Conservation (phyloP, 2,329 filamentous ascomycete genomes). For the Pseudogymnoascus sp. region DNA sequence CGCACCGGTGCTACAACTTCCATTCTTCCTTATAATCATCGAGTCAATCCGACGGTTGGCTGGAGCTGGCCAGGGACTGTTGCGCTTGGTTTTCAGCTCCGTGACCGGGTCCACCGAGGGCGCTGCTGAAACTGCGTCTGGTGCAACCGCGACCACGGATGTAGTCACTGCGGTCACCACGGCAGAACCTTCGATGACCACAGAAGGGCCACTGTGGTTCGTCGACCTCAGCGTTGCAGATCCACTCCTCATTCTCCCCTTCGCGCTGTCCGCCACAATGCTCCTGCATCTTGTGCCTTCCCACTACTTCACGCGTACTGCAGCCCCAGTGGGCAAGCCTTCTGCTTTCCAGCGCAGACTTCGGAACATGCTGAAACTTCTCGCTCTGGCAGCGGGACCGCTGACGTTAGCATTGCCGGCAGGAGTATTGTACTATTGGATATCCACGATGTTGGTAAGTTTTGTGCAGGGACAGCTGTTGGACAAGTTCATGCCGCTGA, state of each 20-base stretch:
- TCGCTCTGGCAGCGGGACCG: slow-evolving; percentile 36
- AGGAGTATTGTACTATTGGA: slow-evolving; percentile 44
- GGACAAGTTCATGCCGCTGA: slow-evolving; percentile 33
- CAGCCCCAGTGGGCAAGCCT: slow-evolving; percentile 6
- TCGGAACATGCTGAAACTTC: slow-evolving; percentile 29
- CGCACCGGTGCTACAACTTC: slow-evolving; percentile 33
- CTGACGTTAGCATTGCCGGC: slow-evolving; percentile 34
- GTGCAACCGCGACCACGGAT: slow-evolving; percentile 11
- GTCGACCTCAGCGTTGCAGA: slow-evolving; percentile 48
- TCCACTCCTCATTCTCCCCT: slow-evolving; percentile 41
- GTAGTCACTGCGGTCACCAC: slow-evolving; percentile 20
- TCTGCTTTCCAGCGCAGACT: slow-evolving; percentile 21
- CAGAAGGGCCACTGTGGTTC: slow-evolving; percentile 56
- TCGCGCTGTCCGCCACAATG: slow-evolving; percentile 41
- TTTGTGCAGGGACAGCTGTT: slow-evolving; percentile 34
- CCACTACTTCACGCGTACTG: slow-evolving; percentile 11
- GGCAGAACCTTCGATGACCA: slow-evolving; percentile 43
- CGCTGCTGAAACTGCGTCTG: not conserved
- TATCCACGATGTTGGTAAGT: slow-evolving; percentile 36
- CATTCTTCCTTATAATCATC: slow-evolving; percentile 40
- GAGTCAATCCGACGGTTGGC: slow-evolving; percentile 42
- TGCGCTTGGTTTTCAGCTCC: slow-evolving; percentile 29
- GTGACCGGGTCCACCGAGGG: not conserved
- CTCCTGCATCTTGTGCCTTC: slow-evolving; percentile 37
- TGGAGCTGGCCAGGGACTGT: slow-evolving; percentile 34